phyloP scores from a whole-genome alignment of 331 rosid species.

The Stylosanthes scabra region DNA sequence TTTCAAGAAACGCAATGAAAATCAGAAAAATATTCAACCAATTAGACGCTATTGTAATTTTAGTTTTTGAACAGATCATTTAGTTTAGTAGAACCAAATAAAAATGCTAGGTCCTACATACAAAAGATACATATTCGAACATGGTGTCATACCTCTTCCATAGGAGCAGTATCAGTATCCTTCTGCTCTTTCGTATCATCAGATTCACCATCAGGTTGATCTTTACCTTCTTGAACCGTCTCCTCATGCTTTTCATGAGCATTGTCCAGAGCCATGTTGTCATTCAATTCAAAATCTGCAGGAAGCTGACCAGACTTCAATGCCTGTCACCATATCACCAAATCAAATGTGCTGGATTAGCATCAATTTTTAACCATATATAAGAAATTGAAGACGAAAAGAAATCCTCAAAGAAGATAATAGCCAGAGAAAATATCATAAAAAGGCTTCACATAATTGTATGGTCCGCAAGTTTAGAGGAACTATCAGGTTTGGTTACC shows the following conservation, averaged over 20 bases:
- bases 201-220: conserved; percentile 47
- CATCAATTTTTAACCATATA: conserved; percentile 1
- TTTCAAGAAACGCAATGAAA: too few species aligned
- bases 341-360: conserved; percentile 26
- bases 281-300: conserved; percentile 66
- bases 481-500: not conserved
- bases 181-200: conserved; percentile 55
- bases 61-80: too few species aligned
- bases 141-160: conserved; percentile 72
- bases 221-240: conserved; percentile 33
- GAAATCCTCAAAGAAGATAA: not conserved
- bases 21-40: too few species aligned
- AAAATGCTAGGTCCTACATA: not conserved
- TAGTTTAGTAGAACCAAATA: too few species aligned
- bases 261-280: conserved; percentile 43
- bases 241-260: conserved; percentile 49
- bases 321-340: conserved; percentile 62
- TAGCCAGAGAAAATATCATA: not conserved
- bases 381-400: not conserved
- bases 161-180: conserved; percentile 58
- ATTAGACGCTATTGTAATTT: too few species aligned
- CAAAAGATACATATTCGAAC: conserved; percentile 25
- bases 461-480: too few species aligned
- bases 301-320: conserved; percentile 93
- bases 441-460: not conserved